These are phyloP conservation scores for Arthrobotrys musiformis DNA, from an alignment of 2,329 filamentous ascomycete species.

Conservation along the genomic window DNA sequence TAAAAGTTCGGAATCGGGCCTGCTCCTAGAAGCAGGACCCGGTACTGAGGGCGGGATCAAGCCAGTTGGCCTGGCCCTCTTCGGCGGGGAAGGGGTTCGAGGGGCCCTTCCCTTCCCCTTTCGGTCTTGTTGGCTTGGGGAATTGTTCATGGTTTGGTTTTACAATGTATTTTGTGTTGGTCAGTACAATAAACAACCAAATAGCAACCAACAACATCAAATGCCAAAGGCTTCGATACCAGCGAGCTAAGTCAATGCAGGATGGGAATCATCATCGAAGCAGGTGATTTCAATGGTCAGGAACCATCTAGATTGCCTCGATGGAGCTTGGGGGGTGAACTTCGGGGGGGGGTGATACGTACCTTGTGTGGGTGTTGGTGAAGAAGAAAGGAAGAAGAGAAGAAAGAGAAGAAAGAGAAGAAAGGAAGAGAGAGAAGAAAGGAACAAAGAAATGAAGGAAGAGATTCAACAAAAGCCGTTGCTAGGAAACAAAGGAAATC, in stretches of 20 bases:
- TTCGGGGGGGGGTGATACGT: not conserved
- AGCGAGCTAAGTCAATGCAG: too few species aligned
- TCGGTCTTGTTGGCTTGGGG: not conserved
- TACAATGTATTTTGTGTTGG: not conserved
- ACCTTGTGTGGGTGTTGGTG: conserved; percentile 6
- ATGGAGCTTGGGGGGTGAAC: not conserved
- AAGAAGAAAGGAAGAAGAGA: not conserved
- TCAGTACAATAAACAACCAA: too few species aligned
- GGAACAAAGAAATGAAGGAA: not conserved
- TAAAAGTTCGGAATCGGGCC: not conserved
- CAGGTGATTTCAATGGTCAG: too few species aligned
- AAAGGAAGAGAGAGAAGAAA: not conserved
- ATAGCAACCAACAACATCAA: too few species aligned
- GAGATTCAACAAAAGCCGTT: too few species aligned
- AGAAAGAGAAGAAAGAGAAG: not conserved
- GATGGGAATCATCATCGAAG: too few species aligned
- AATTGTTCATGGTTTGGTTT: conserved; percentile 1
- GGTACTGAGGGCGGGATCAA: not conserved
- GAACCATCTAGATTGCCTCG: not conserved
- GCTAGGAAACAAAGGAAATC: too few species aligned
- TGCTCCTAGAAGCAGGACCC: not conserved
- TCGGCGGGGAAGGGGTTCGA: not conserved
- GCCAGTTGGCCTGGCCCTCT: not conserved
- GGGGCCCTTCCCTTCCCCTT: conserved; percentile 14
- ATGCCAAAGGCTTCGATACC: not conserved